Evolutionary conservation across 106 monocot genomes (phyloP), one percentile per base, ranked within the genome.

Genomic region (Hemerocallis citrina): DNA sequence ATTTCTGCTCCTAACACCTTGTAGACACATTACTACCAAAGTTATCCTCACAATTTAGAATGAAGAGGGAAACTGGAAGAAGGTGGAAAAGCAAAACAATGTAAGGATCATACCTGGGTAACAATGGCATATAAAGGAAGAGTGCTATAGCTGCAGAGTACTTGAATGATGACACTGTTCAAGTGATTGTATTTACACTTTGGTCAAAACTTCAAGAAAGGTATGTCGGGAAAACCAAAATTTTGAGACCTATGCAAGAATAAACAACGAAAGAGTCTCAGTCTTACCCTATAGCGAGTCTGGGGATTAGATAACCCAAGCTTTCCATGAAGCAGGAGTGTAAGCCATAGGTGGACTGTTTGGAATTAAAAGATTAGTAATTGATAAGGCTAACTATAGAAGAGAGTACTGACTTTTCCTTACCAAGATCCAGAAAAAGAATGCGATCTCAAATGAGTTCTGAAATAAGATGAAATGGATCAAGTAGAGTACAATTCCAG

Each of bases 381-480:
- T 41, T 36, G 24, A 31, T 0, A 14, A 11, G 11, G 14, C 40
- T 41, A 9, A 14, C 14, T n/a, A n/a, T n/a, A 44, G 48, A 2
- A 20, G 27, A 54, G 12, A 9, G 46, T 52, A 20, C 8, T 43
- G 38, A 17, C 19, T 30, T 24, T 29, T 57, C 46, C 68, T 67
- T 81, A 93, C 93, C 88, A 52, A 73, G 25, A 93, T 82, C 93
- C 93, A 93, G 68, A 89, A 77, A 85, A 93, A 84, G 69, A 85
- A 85, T 16, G 79, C 93, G 17, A 93, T 71, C 78, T 93, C 93
- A 49, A 93, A 93, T 38, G 93, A 70, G 62, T 93, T 93, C 61
- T 93, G 93, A 55, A 93, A 93, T 44, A 93, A 66, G 44, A 93
- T 89, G 71, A 89, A 88, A 64, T 93, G 93, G 21, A 89, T 77